phyloP scores from a whole-genome alignment of 2,329 filamentous ascomycete genomes.

The Colletotrichum cordylinicola region DNA sequence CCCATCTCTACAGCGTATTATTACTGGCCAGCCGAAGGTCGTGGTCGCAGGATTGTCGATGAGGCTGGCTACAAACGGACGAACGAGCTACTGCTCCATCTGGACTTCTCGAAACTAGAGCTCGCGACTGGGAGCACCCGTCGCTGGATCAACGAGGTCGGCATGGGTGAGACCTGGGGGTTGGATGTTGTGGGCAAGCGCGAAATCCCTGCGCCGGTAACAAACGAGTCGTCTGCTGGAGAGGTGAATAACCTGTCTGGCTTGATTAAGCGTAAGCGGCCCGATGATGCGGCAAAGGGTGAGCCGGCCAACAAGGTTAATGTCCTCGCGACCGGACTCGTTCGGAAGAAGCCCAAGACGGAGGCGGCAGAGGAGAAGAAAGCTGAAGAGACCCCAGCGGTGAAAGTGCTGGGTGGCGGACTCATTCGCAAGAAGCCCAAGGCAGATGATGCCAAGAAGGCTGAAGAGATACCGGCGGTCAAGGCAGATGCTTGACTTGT shows the following conservation, averaged over 20 bases:
- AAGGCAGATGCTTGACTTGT: not conserved
- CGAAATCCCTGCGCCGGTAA: constrained; percentile 25
- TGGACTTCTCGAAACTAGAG: constrained; percentile 73
- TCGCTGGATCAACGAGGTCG: constrained; percentile 75
- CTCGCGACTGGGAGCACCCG: constrained; percentile 69
- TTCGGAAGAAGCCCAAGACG: constrained; percentile 65
- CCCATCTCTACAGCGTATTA: constrained; percentile 67
- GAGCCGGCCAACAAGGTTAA: constrained; percentile 39
- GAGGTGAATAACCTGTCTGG: constrained; percentile 54
- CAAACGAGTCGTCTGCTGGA: constrained; percentile 8
- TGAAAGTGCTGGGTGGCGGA: constrained; percentile 47
- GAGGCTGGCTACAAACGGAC: constrained; percentile 71
- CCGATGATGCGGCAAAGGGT: constrained; percentile 26
- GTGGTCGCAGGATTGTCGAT: constrained; percentile 68
- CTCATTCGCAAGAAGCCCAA: constrained; percentile 59
- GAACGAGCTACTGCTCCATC: constrained; percentile 72
- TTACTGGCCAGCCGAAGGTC: constrained; percentile 65
- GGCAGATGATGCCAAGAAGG: not conserved
- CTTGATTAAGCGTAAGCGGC: constrained; percentile 54
- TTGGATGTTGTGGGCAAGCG: constrained; percentile 52
- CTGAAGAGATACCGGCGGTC: not conserved
- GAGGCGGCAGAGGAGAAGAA: constrained; percentile 11
- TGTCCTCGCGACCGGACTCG: constrained; percentile 52
- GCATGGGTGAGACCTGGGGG: constrained; percentile 59
- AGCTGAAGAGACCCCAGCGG: not conserved